Evolutionary conservation across 352 stramenopile species (phyloP).

Genomic region (Phytopythium vexans): DNA sequence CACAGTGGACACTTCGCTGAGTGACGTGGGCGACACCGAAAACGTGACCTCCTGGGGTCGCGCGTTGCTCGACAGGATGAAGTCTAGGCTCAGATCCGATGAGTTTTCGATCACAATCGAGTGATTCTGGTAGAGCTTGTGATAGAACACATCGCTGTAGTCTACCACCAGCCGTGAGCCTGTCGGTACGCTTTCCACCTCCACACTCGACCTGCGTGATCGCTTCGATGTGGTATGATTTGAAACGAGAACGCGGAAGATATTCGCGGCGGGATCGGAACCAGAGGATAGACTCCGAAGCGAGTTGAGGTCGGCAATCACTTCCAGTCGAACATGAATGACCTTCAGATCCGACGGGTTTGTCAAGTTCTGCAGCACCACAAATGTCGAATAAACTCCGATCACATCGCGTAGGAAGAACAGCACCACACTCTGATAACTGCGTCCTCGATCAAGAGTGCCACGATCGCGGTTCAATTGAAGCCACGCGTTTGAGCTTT

Average conservation of each 20-base stretch:
- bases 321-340: constrained; percentile 82
- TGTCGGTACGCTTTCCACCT: constrained; percentile 15
- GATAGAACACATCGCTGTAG: constrained; percentile 85
- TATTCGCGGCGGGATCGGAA: constrained; percentile 58
- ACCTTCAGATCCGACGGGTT: constrained; percentile 86
- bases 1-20: constrained; percentile 77
- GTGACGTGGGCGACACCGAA: constrained; percentile 78
- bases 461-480: constrained; percentile 79
- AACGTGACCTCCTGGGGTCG: constrained; percentile 79
- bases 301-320: constrained; percentile 84
- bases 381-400: constrained; percentile 82
- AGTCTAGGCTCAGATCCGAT: constrained; percentile 79
- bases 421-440: constrained; percentile 83
- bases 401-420: constrained; percentile 80
- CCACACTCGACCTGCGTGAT: constrained; percentile 53
- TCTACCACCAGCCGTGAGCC: constrained; percentile 61
- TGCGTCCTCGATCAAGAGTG: constrained; percentile 63
- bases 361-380: constrained; percentile 80
- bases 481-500: constrained; percentile 73
- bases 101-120: constrained; percentile 88
- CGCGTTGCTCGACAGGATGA: constrained; percentile 83
- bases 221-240: constrained; percentile 63
- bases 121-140: constrained; percentile 89
- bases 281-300: constrained; percentile 78
- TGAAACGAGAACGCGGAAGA: constrained; percentile 86